Conservation (phyloP, 2,329 filamentous ascomycete genomes). For the Fusarium caatingaense region DNA sequence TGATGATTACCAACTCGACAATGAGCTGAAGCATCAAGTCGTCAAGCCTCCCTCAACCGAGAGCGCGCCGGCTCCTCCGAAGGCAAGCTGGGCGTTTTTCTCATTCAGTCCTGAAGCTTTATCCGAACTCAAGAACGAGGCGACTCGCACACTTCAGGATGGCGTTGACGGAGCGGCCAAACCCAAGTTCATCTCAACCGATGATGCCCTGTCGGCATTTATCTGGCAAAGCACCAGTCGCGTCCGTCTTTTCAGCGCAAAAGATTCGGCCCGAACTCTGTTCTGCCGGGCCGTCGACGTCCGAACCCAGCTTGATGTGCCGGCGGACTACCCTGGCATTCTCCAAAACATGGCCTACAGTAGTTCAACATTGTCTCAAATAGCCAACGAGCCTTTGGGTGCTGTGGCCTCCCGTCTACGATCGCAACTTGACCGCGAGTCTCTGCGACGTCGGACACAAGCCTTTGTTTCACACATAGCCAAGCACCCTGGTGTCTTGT, state of each 20-base stretch:
- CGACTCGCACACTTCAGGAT: constrained; percentile 32
- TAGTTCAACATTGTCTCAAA: neutral
- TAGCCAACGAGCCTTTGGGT: neutral
- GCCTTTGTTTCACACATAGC: constrained; percentile 29
- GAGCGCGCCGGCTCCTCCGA: constrained; percentile 27
- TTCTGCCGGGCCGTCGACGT: constrained; percentile 63
- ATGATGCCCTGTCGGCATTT: constrained; percentile 64
- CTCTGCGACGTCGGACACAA: constrained; percentile 17
- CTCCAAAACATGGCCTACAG: neutral
- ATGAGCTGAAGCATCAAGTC: constrained; percentile 53
- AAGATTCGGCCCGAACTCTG: constrained; percentile 39
- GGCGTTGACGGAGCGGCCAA: neutral
- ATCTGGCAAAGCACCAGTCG: constrained; percentile 58
- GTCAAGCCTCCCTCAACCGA: constrained; percentile 39
- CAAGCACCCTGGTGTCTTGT: neutral
- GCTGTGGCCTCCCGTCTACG: neutral
- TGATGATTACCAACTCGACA: constrained; percentile 50
- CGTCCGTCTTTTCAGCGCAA: constrained; percentile 52
- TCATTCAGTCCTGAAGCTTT: constrained; percentile 55
- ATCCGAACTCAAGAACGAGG: constrained; percentile 54
- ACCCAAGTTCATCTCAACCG: constrained; percentile 56
- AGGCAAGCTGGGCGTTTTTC: constrained; percentile 59
- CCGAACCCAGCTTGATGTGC: constrained; percentile 49
- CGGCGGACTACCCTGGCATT: constrained; percentile 53
- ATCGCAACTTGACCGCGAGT: neutral